These are phyloP conservation scores for Ustilaginoidea virens DNA, from an alignment of 2,329 filamentous ascomycete genomes.

Conservation along the genomic window DNA sequence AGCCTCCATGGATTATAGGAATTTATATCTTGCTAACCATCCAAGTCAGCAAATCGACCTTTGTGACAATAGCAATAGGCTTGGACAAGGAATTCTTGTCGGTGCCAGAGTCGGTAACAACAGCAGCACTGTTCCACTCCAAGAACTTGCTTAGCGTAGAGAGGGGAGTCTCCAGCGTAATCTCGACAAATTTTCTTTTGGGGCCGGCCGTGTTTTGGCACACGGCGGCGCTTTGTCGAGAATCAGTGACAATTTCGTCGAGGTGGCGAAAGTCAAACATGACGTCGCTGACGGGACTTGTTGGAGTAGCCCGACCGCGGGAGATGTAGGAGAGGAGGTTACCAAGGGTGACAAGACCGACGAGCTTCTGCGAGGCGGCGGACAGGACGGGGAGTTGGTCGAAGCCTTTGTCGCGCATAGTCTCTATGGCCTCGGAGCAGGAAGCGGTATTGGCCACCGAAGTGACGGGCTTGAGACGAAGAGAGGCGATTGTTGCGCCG, in stretches of 20 bases:
- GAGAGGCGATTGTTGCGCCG: conserved; percentile 62
- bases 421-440: conserved; percentile 84
- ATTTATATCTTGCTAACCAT: conserved; percentile 51
- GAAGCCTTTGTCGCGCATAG: conserved; percentile 96
- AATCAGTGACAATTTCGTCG: conserved; percentile 81
- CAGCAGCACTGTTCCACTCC: conserved; percentile 93
- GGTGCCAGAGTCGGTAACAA: conserved; percentile 65
- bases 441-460: conserved; percentile 56
- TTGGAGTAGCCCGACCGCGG: conserved; percentile 58
- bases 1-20: neutral
- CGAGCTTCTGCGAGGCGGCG: conserved; percentile 53
- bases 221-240: conserved; percentile 42
- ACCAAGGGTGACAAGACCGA: conserved; percentile 85
- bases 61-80: conserved; percentile 83
- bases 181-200: conserved; percentile 74
- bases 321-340: conserved; percentile 88
- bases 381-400: conserved; percentile 89
- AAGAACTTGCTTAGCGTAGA: conserved; percentile 80
- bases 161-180: conserved; percentile 79
- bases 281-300: conserved; percentile 64
- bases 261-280: conserved; percentile 95
- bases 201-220: conserved; percentile 20
- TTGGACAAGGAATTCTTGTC: conserved; percentile 45
- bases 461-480: conserved; percentile 86
- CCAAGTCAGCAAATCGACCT: conserved; percentile 89